phyloP scores from a whole-genome alignment of 1,284 basidiomycete species.

The Pseudozyma sp. region DNA sequence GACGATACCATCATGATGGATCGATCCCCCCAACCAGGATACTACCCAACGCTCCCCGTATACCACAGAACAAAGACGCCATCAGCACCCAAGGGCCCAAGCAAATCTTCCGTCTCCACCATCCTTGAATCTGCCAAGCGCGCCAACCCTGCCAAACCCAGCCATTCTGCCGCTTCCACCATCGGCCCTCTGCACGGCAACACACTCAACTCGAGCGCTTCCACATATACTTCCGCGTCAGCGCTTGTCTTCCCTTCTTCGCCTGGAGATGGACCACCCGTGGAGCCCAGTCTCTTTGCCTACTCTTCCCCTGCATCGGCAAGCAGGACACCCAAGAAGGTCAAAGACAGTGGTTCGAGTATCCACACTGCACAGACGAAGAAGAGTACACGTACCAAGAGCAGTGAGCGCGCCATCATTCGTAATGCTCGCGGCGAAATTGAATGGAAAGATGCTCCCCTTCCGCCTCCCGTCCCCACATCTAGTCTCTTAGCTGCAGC shows the following conservation, averaged over 20 bases:
- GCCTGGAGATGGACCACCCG: slow-evolving; percentile 28
- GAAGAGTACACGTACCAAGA: slow-evolving; percentile 24
- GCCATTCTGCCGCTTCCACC: neutral
- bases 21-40: slow-evolving; percentile 1
- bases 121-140: slow-evolving; percentile 45
- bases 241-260: slow-evolving; percentile 14
- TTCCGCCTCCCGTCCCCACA: slow-evolving; percentile 4
- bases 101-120: slow-evolving; percentile 35
- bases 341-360: slow-evolving; percentile 38
- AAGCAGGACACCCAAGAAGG: slow-evolving; percentile 15
- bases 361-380: slow-evolving; percentile 28
- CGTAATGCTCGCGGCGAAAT: slow-evolving; percentile 52
- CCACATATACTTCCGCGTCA: slow-evolving; percentile 4
- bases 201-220: slow-evolving; percentile 20
- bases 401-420: slow-evolving; percentile 28
- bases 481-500: slow-evolving; percentile 5
- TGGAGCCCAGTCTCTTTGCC: slow-evolving; percentile 46
- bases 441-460: slow-evolving; percentile 47
- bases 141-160: slow-evolving; percentile 9
- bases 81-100: slow-evolving; percentile 8
- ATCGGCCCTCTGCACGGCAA: slow-evolving; percentile 29
- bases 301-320: slow-evolving; percentile 15
- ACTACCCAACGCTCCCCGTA: slow-evolving; percentile 24
- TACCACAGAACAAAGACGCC: slow-evolving; percentile 11
- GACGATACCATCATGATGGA: slow-evolving; percentile 18